Percentiles rank a stretch among this genome's conserved stretches.
These are phyloP conservation scores for Tetratostichococcus sp. DNA, from an alignment of 139 green algal genomes.

Conservation along the genomic window DNA sequence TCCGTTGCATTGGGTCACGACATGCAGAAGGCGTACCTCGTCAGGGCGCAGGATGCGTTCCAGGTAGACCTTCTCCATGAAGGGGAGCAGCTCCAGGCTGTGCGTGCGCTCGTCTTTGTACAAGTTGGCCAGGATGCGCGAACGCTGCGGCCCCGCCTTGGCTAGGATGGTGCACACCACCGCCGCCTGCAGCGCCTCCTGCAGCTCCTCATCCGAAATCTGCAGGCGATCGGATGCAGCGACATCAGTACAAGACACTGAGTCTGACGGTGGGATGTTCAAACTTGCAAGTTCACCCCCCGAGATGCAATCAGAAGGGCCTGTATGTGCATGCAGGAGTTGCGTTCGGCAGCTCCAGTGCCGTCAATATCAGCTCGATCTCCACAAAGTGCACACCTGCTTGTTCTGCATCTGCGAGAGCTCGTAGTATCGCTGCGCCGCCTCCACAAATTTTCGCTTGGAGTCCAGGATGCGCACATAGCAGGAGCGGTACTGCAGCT, in stretches of 20 bases:
- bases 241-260: too few relatives aligned
- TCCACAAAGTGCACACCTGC: background rate
- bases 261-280: too few relatives aligned
- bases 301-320: too few relatives aligned
- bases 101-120: conserved; percentile 92
- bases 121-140: conserved; percentile 76
- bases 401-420: conserved; percentile 50
- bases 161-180: conserved; percentile 92
- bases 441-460: conserved; percentile 93
- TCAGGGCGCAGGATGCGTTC: conserved; percentile 79
- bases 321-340: too few relatives aligned
- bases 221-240: too few relatives aligned
- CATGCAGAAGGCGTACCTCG: conserved; percentile 53
- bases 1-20: too few relatives aligned
- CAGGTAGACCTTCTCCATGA: conserved; percentile 95
- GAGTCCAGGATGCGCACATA: conserved; percentile 93
- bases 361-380: too few relatives aligned
- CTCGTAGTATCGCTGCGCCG: conserved; percentile 84
- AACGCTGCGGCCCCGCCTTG: conserved; percentile 82
- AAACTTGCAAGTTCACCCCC: too few relatives aligned
- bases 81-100: conserved; percentile 71
- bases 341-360: too few relatives aligned
- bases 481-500: conserved; percentile 95
- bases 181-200: conserved; percentile 67
- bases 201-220: conserved; percentile 64